Evolutionary conservation across 2,329 filamentous ascomycete species (phyloP), one percentile per base, ranked within the genome.

Genomic region (Lachnellula cervina): DNA sequence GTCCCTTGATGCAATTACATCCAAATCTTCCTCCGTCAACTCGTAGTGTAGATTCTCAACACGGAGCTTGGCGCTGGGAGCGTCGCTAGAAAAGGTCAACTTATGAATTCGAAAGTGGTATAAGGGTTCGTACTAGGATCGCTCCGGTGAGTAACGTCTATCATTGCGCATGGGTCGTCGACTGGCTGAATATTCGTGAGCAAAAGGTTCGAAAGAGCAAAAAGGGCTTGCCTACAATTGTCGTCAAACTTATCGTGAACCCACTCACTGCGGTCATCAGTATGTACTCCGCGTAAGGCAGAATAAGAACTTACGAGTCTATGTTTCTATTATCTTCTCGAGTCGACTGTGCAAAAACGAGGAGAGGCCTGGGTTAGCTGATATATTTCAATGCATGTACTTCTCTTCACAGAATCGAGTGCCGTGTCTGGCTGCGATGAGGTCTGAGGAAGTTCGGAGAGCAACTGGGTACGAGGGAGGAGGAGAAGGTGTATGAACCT

Each of bases 21-120:
- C 81, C 52, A 96, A 79, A 68, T 96, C 92, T 38, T 87, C 85
- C 71, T 93, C 84, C 13, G 88, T 92, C 60, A 97, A 80, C 58
- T 97, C 92, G 72, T 96, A 97, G 72, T 97, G 92, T 56, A 97
- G 76, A 70, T 96, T 96, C 59, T 95, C 90, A 59, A 96, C 87
- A 62, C 87, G 86, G 62, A 97, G 73, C 73, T 90, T 93, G 46
- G 85, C 78, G 64, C 86, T 84, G 55, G 75, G 74, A 32, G 74
- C 68, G 37, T 81, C 77, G 66, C 82, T 56, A 47, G 62, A 40
- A 63, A 43, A 46, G 46, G 46, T 40, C 63, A 51, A 63, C 56
- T 46, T 17, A 25, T 32, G 34, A 28, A 21, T n/a, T 49, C 17
- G 38, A 51, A 40, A 37, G 51, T 38, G 1, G 38, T 14, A 25